A percentile compares a stretch with the other conserved stretches of the same genome.
Conservation (phyloP, 495 filamentous ascomycete genomes). For the Aspergillus carlsbadensis region DNA sequence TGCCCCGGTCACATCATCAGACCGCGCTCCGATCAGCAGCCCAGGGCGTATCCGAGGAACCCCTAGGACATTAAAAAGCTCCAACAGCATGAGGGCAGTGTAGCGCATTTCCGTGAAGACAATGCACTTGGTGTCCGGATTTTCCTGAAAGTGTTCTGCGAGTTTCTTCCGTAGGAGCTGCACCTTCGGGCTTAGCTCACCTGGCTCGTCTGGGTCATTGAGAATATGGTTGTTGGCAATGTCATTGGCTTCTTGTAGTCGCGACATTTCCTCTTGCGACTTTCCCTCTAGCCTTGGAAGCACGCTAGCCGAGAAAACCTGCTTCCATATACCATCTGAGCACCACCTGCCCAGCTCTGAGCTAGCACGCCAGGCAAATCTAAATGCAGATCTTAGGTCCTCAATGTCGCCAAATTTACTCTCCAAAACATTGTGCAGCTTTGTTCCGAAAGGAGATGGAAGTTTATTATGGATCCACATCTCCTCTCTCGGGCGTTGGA, state of each 20-base stretch:
- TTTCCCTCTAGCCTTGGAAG: slow-evolving; percentile 59
- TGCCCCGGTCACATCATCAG: slow-evolving; percentile 48
- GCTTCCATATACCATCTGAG: slow-evolving; percentile 77
- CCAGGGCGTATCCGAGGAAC: slow-evolving; percentile 63
- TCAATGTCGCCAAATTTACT: slow-evolving; percentile 54
- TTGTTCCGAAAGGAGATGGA: slow-evolving; percentile 56
- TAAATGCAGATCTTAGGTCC: slow-evolving; percentile 58
- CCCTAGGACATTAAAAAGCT: slow-evolving; percentile 59
- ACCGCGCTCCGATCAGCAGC: slow-evolving; percentile 60
- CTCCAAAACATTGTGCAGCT: slow-evolving; percentile 58
- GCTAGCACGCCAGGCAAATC: slow-evolving; percentile 54
- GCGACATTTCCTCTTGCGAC: slow-evolving; percentile 34
- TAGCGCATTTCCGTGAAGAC: slow-evolving; percentile 81
- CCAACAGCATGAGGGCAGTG: slow-evolving; percentile 69
- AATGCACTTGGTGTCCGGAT: slow-evolving; percentile 70
- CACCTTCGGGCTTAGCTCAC: slow-evolving; percentile 71
- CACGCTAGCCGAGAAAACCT: slow-evolving; percentile 67
- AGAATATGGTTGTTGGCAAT: slow-evolving; percentile 54
- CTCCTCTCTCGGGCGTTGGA: slow-evolving; percentile 61
- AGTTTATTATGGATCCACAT: slow-evolving; percentile 57
- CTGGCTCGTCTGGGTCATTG: slow-evolving; percentile 35
- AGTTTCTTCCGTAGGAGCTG: slow-evolving; percentile 59
- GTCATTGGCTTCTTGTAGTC: slow-evolving; percentile 35
- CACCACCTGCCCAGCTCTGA: slow-evolving; percentile 82
- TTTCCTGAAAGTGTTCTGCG: slow-evolving; percentile 52